Evolutionary conservation across 2,329 filamentous ascomycete species (phyloP).

Genomic region (Ceratocystis alfenasii): DNA sequence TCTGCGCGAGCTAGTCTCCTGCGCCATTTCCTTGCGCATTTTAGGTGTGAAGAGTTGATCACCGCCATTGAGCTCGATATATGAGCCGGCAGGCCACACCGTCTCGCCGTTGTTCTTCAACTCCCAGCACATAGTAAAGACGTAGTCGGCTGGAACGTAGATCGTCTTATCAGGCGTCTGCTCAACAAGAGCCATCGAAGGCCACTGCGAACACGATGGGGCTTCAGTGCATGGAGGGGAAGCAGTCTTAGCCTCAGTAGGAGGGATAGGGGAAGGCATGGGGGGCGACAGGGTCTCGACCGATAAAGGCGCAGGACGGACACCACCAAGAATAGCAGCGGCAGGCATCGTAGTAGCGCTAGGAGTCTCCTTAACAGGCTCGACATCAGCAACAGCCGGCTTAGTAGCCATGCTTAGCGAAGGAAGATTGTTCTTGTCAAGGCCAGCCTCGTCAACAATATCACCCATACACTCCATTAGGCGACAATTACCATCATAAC

Average conservation of each 20-base stretch:
- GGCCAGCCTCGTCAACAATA: constrained; percentile 19
- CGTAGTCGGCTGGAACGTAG: constrained; percentile 42
- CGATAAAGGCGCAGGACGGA: constrained; percentile 28
- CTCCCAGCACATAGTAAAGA: constrained; percentile 85
- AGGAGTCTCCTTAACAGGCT: constrained; percentile 15
- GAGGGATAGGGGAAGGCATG: constrained; percentile 34
- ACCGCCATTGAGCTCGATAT: constrained; percentile 81
- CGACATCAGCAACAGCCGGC: constrained; percentile 24
- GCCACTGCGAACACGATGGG: neutral
- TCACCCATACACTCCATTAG: constrained; percentile 63
- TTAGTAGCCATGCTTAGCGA: constrained; percentile 9
- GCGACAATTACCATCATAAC: constrained; percentile 59
- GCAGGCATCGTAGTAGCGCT: constrained; percentile 24
- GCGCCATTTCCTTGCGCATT: neutral
- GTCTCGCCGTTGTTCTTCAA: constrained; percentile 70
- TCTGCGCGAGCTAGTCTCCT: constrained; percentile 32
- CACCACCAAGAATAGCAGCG: neutral
- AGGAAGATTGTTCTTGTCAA: neutral
- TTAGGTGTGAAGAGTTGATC: constrained; percentile 75
- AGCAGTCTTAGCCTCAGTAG: neutral
- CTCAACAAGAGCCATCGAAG: neutral
- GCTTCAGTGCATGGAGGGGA: neutral
- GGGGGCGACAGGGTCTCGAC: constrained; percentile 44
- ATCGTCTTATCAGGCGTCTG: neutral
- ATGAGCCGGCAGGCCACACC: constrained; percentile 79